Evolutionary conservation across 495 filamentous ascomycete genomes (phyloP).

Genomic region (Penicillium macrosclerotiorum): DNA sequence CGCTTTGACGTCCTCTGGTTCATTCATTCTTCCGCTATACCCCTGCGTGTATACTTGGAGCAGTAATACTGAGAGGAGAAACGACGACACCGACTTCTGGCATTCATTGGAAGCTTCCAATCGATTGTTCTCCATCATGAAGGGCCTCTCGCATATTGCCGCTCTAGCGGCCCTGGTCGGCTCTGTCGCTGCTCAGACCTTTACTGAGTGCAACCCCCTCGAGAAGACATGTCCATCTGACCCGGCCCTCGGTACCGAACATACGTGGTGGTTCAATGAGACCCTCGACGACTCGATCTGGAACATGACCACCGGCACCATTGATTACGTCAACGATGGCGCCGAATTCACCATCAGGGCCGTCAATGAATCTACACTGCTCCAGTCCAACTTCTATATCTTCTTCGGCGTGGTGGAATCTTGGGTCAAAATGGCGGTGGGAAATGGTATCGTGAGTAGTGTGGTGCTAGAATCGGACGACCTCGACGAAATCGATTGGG

Average conservation of each 20-base stretch:
- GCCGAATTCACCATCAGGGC: constrained; percentile 65
- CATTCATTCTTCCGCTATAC: constrained; percentile 13
- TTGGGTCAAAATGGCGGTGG: constrained; percentile 67
- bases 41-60: neutral
- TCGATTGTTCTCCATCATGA: constrained; percentile 19
- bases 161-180: constrained; percentile 25
- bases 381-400: constrained; percentile 75
- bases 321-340: constrained; percentile 55
- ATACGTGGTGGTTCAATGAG: constrained; percentile 62
- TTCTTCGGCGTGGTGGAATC: constrained; percentile 79
- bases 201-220: constrained; percentile 63
- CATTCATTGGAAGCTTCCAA: neutral
- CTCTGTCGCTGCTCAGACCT: constrained; percentile 39
- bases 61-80: constrained; percentile 4
- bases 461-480: constrained; percentile 86
- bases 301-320: constrained; percentile 59
- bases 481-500: constrained; percentile 93
- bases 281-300: constrained; percentile 53
- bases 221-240: constrained; percentile 64
- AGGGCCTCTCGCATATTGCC: constrained; percentile 22
- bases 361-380: constrained; percentile 61
- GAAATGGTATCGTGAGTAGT: constrained; percentile 74
- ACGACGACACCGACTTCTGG: neutral
- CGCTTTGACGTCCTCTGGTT: constrained; percentile 9
- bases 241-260: constrained; percentile 62